These are phyloP conservation scores for Fusarium cyanostomum DNA, from an alignment of 2,329 filamentous ascomycete genomes.

Conservation along the genomic window DNA sequence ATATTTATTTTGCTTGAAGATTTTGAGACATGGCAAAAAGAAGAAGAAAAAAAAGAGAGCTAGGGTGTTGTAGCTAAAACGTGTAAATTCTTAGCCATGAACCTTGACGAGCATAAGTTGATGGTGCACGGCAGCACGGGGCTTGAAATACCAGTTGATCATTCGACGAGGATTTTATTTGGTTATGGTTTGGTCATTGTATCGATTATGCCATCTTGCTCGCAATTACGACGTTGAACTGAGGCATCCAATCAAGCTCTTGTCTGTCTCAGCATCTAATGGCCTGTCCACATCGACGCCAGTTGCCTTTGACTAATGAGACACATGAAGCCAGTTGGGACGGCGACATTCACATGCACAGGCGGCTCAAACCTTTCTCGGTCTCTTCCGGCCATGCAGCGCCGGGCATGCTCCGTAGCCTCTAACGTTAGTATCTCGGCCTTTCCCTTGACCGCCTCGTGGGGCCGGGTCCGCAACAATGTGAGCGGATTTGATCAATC, in stretches of 20 bases:
- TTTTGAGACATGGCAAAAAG: slow-evolving; percentile 1
- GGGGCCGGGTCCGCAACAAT: slow-evolving; percentile 1
- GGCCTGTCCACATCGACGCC: not conserved
- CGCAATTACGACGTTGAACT: slow-evolving; percentile 25
- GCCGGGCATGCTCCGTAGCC: slow-evolving; percentile 16
- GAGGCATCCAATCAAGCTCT: slow-evolving; percentile 16
- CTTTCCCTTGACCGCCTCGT: not conserved
- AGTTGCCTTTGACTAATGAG: not conserved
- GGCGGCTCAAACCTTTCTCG: slow-evolving; percentile 1
- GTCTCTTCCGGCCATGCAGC: not conserved
- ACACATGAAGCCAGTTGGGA: not conserved
- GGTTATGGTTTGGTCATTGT: slow-evolving; percentile 7
- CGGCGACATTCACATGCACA: not conserved
- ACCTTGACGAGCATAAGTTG: no score
- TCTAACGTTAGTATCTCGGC: slow-evolving; percentile 20
- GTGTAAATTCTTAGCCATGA: not conserved
- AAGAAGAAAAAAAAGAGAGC: not conserved
- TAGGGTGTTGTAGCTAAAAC: not conserved
- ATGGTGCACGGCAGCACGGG: not conserved
- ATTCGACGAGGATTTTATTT: slow-evolving; percentile 15
- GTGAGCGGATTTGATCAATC: not conserved
- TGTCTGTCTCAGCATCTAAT: slow-evolving; percentile 7
- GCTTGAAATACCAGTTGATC: not conserved
- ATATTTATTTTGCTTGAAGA: slow-evolving; percentile 13
- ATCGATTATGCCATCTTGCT: slow-evolving; percentile 34